Evolutionary conservation across 2,329 filamentous ascomycete species (phyloP), one percentile per base, ranked within the genome.

Genomic region (Colletotrichum tamarilloi): DNA sequence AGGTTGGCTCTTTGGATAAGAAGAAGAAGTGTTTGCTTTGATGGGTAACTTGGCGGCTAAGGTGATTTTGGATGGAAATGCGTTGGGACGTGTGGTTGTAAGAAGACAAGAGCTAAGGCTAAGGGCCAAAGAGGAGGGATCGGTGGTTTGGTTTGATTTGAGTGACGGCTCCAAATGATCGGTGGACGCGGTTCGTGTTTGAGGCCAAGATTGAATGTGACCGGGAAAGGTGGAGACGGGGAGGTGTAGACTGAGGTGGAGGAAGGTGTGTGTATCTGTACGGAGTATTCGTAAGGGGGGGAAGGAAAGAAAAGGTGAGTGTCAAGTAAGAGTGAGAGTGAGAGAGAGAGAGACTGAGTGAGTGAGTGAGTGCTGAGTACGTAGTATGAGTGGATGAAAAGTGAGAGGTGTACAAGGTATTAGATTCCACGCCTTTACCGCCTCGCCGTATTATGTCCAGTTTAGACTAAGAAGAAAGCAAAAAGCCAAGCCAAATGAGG

Each of bases 111-210:
- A 65, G 62, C 26, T 56, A 49, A 72, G 64, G 32, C 32, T 35
- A 35, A 35, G 32, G 32, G 32, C 32, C 32, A 5, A 35, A 35
- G 11, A 35, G 32, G 64, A 62, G 69, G 49, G 38, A 32, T 14
- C 24, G 64, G 35, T 4, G 55, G 56, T 35, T 28, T 55, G 28
- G 62, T n/a, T 52, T 49, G 28, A 38, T n/a, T 52, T 49, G 28
- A 38, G 35, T 53, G 62, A 55, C 49, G 46, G 60, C 28, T 49
- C 60, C 60, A 53, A 53, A 63, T 28, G 28, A 35, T 35, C 59
- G 70, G 67, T 28, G 67, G 60, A 55, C 46, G 70, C 60, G 65
- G 69, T 73, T 69, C 66, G 70, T 70, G 70, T 73, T 73, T 70
- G 67, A 73, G 70, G 67, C 59, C 67, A 70, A 73, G 70, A 64